Base-by-base conservation (phyloP, 2,329 filamentous ascomycete genomes). In the Metarhizium rileyi region DNA sequence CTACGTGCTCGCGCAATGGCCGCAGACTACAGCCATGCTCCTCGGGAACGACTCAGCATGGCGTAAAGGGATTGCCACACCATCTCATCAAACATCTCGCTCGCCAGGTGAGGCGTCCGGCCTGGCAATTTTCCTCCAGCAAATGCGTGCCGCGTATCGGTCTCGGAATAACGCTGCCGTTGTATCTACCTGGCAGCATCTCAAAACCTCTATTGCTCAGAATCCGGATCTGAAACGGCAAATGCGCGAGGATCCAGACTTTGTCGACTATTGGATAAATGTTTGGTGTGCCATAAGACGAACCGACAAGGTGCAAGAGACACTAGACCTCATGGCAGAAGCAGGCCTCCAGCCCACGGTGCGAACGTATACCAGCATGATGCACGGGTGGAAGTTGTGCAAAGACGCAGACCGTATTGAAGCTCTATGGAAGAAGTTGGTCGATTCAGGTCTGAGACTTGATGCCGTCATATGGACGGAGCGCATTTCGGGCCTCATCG, bases 351-450 rank as follows among this genome's bases (percentile, higher is more conserved):
- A 69, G 50, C 83, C 86, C 14, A 81, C 75, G 6, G 58, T 84
- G 49, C 75, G 70, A 56, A 84, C 86, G 0, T 93, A 86, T 78
- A 84, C 81, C 36, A 70, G 78, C 41, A 85, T 93, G 77, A 78
- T 93, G 56, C 74, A 79, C 50, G 87, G 87, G 1, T 88, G 83
- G 65, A 78, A 76, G 59, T 73, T 71, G 46, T 73, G 78, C 46
- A 72, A 73, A 48, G 81, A 88, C 57, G 55, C 72, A 0, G 63
- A 70, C n/a, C 80, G 75, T 22, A 70, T 90, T 52, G 77, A 83
- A 49, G 72, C 72, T 1, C 74, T 90, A 28, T 94, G 88, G 87
- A 56, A 66, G 0, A 78, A 77, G 54, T 78, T 93, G 66, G 59
- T 76, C 3, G 61, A 60, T 8, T 75, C 80, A 1, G 77, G 78